Evolutionary conservation across 129 eudicot species (phyloP).

Genomic region (Glebionis coronaria): DNA sequence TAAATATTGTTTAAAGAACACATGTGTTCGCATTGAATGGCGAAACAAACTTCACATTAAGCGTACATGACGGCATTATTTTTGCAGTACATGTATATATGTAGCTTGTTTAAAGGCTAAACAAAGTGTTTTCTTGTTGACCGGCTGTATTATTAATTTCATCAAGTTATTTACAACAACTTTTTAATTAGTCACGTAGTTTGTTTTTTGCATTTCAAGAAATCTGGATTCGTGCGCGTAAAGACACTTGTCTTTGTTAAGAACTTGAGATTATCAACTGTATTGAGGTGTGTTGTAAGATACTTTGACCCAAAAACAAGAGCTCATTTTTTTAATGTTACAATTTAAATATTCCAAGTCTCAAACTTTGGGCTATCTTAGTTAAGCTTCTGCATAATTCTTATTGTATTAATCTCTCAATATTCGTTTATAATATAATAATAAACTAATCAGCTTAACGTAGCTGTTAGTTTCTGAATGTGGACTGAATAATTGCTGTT

Average conservation of each 20-base stretch:
- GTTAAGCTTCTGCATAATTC: neutral
- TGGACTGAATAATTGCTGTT: neutral
- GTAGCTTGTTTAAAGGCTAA: neutral
- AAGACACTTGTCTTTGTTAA: neutral
- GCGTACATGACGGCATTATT: neutral
- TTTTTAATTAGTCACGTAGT: constrained; percentile 6
- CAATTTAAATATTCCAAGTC: constrained; percentile 18
- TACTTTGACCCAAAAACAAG: constrained; percentile 10
- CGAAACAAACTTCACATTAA: neutral
- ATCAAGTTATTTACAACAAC: neutral
- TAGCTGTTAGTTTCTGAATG: neutral
- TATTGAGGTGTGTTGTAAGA: constrained; percentile 8
- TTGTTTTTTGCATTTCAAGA: neutral
- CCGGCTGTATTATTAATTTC: neutral
- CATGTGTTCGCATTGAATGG: neutral
- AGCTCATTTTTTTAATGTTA: neutral
- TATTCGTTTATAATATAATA: neutral
- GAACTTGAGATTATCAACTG: neutral
- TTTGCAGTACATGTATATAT: constrained; percentile 6
- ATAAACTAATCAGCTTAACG: neutral
- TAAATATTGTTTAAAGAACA: neutral
- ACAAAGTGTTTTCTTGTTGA: neutral
- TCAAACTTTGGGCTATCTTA: constrained; percentile 16
- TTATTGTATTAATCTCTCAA: neutral
- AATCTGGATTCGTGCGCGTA: neutral